These are phyloP conservation scores for Aurinia saxatilis DNA, from an alignment of 345 rosid species.

Conservation along the genomic window DNA sequence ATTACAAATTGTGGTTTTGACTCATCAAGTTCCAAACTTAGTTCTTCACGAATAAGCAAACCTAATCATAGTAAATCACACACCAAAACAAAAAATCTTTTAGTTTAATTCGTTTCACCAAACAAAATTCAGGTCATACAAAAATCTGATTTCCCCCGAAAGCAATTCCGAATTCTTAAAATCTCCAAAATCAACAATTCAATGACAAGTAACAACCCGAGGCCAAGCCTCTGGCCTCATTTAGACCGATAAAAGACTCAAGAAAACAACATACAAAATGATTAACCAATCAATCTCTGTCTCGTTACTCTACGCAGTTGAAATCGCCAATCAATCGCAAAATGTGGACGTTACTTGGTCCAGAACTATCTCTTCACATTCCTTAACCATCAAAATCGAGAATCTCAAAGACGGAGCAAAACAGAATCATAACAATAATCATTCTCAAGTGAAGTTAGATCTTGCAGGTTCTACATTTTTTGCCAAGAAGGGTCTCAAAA, in stretches of 20 bases:
- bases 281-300: conserved; percentile 30
- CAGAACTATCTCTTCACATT: conserved; percentile 38
- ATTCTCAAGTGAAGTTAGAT: conserved; percentile 51
- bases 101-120: conserved; percentile 19
- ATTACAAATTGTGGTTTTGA: not conserved
- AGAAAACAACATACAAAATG: conserved; percentile 10
- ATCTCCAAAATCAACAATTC: not conserved
- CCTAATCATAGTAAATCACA: conserved; percentile 20
- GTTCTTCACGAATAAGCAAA: not conserved
- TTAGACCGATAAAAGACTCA: not conserved
- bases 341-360: conserved; percentile 52
- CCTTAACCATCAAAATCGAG: conserved; percentile 42
- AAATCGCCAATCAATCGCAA: conserved; percentile 31
- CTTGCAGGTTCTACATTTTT: conserved; percentile 55
- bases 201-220: not conserved
- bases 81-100: conserved; percentile 3
- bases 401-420: conserved; percentile 33
- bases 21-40: conserved; percentile 19
- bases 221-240: not conserved
- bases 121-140: conserved; percentile 5
- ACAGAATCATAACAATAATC: conserved; percentile 13
- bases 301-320: conserved; percentile 41
- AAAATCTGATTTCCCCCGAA: not conserved
- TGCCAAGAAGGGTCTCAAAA: conserved; percentile 71
- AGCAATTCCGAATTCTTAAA: not conserved